Evolutionary conservation across 1,284 basidiomycete genomes (phyloP).

Genomic region (Tausonia pullulans): DNA sequence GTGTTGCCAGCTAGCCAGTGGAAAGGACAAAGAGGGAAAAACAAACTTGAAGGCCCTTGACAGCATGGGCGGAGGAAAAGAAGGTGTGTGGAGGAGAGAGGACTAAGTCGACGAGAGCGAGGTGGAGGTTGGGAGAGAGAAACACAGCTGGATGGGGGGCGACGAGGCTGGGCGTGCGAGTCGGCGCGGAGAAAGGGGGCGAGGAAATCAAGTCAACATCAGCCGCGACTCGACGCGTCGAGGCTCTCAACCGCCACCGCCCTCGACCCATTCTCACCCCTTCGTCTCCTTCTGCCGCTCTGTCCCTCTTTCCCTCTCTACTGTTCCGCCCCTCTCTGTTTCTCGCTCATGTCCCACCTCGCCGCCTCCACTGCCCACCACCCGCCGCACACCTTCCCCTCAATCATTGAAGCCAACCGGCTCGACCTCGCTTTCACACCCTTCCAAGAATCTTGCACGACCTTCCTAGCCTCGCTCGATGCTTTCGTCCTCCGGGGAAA

Average conservation of each 20-base stretch:
- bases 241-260: neutral
- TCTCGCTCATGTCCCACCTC: no score
- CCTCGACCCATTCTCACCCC: neutral
- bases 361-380: no score
- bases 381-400: no score
- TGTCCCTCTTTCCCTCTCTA: no score
- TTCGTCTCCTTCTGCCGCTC: neutral
- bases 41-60: constrained; percentile 3
- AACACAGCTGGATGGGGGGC: neutral
- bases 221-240: neutral
- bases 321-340: no score
- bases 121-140: neutral
- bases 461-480: constrained; percentile 25
- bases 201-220: neutral
- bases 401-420: no score
- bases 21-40: neutral
- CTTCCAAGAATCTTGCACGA: neutral
- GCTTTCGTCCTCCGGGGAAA: constrained; percentile 26
- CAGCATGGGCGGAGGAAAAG: constrained; percentile 4
- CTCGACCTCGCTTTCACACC: constrained; percentile 7
- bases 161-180: neutral
- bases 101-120: neutral
- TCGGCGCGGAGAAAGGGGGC: neutral
- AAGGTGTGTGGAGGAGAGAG: neutral
- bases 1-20: neutral